phyloP scores from a whole-genome alignment of 2,329 filamentous ascomycete species.

The Penicillium sp. region DNA sequence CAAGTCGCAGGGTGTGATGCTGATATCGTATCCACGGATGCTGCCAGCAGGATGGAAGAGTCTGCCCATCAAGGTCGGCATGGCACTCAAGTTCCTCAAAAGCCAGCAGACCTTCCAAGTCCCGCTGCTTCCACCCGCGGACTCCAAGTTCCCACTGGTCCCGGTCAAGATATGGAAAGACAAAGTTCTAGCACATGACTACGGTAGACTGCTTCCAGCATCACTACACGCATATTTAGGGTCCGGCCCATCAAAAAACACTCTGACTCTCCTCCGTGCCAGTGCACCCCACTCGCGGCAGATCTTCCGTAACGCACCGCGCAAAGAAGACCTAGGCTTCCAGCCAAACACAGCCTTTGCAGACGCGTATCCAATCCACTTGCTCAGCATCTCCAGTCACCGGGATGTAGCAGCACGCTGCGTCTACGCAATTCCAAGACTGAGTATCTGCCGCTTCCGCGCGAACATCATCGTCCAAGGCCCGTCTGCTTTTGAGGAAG shows the following conservation, averaged over 20 bases:
- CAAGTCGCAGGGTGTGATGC: slow-evolving; percentile 52
- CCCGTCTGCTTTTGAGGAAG: slow-evolving; percentile 53
- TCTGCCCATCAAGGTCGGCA: slow-evolving; percentile 24
- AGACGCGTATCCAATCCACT: slow-evolving; percentile 58
- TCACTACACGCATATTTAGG: slow-evolving; percentile 50
- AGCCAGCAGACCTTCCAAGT: slow-evolving; percentile 49
- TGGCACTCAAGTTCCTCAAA: slow-evolving; percentile 30
- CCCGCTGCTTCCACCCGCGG: slow-evolving; percentile 50
- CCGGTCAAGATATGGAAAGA: slow-evolving; percentile 57
- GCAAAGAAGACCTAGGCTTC: slow-evolving; percentile 51
- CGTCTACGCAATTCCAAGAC: slow-evolving; percentile 34
- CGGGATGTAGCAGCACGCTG: slow-evolving; percentile 50
- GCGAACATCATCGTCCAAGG: slow-evolving; percentile 58
- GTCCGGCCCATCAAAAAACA: slow-evolving; percentile 17
- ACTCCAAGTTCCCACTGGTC: slow-evolving; percentile 48
- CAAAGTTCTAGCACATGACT: slow-evolving; percentile 42
- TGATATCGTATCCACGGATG: slow-evolving; percentile 47
- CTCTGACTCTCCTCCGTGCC: slow-evolving; percentile 54
- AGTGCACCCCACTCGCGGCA: slow-evolving; percentile 46
- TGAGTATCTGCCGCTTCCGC: slow-evolving; percentile 56
- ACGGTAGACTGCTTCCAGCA: slow-evolving; percentile 42
- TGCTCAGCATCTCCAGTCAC: slow-evolving; percentile 55
- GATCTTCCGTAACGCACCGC: slow-evolving; percentile 55
- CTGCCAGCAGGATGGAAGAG: slow-evolving; percentile 10
- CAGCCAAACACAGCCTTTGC: slow-evolving; percentile 55